These are phyloP conservation scores for Xylaria acuta DNA, from an alignment of 495 filamentous ascomycete species.

Conservation along the genomic window DNA sequence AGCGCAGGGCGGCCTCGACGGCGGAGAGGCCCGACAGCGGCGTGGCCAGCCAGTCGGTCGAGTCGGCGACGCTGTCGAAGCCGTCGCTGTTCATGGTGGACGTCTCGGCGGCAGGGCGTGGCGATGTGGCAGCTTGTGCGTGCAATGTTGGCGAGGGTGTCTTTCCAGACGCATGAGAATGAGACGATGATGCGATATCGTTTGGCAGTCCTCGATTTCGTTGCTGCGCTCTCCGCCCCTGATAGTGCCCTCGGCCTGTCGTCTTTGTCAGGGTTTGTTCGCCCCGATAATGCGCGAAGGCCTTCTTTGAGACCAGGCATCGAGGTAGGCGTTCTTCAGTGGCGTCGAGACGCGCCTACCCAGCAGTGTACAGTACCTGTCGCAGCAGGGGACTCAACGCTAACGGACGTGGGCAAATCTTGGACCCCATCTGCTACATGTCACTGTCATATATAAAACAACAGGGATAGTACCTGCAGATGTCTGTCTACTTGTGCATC, in stretches of 20 bases:
- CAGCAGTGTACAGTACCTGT: neutral
- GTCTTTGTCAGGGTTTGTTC: neutral
- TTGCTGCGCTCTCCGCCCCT: neutral
- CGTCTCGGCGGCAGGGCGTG: neutral
- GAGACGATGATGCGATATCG: neutral
- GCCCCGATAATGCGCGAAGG: neutral
- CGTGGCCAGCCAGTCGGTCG: slow-evolving; percentile 92
- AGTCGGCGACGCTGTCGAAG: slow-evolving; percentile 74
- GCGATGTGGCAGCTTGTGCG: neutral
- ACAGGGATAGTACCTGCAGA: slow-evolving; percentile 8
- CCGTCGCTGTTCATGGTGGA: slow-evolving; percentile 23
- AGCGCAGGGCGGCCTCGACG: slow-evolving; percentile 87
- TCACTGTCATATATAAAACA: neutral
- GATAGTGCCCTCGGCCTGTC: neutral
- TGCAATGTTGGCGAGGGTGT: neutral
- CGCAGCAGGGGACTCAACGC: neutral
- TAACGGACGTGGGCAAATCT: neutral
- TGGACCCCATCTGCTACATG: neutral
- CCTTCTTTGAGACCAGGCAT: neutral
- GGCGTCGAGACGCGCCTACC: slow-evolving; percentile 5
- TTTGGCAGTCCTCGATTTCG: neutral
- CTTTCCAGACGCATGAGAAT: neutral
- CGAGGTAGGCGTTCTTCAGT: slow-evolving; percentile 4
- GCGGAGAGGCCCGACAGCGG: slow-evolving; percentile 71
- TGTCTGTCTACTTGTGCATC: neutral